phyloP scores from a whole-genome alignment of 2,329 filamentous ascomycete genomes.

The Phaeosphaeriaceae sp. region DNA sequence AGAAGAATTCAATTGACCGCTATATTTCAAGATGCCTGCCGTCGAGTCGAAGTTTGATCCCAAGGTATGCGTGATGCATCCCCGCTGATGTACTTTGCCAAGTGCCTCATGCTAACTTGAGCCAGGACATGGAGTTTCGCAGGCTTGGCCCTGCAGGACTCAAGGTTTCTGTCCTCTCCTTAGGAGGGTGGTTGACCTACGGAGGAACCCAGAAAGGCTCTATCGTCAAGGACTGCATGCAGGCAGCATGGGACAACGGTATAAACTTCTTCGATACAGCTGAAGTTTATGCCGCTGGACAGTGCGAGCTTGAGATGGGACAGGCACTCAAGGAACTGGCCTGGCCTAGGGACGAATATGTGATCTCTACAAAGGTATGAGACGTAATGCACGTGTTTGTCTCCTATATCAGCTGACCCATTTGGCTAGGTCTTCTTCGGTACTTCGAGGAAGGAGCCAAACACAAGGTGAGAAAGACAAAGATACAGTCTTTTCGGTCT shows the following conservation, averaged over 20 bases:
- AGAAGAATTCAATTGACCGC: background rate
- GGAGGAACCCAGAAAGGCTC: slow-evolving; percentile 56
- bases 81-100: background rate
- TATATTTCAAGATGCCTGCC: slow-evolving; percentile 33
- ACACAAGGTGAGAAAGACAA: too few species aligned
- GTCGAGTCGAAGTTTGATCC: slow-evolving; percentile 58
- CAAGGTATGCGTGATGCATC: slow-evolving; percentile 48
- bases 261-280: slow-evolving; percentile 61
- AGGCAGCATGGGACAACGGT: slow-evolving; percentile 58
- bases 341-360: slow-evolving; percentile 53
- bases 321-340: slow-evolving; percentile 55
- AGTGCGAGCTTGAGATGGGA: slow-evolving; percentile 68
- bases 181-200: slow-evolving; percentile 56
- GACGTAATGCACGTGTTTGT: background rate
- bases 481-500: too few species aligned
- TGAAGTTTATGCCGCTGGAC: slow-evolving; percentile 63
- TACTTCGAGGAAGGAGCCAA: slow-evolving; percentile 64
- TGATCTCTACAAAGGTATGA: slow-evolving; percentile 36
- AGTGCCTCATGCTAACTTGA: background rate
- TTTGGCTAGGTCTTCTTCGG: slow-evolving; percentile 59
- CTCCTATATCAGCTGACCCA: slow-evolving; percentile 7
- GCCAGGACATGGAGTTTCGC: slow-evolving; percentile 32
- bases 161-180: slow-evolving; percentile 60
- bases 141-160: slow-evolving; percentile 54
- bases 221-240: slow-evolving; percentile 59